Evolutionary conservation across 1,284 basidiomycete species (phyloP).

Genomic region (Trichosporon asahii): DNA sequence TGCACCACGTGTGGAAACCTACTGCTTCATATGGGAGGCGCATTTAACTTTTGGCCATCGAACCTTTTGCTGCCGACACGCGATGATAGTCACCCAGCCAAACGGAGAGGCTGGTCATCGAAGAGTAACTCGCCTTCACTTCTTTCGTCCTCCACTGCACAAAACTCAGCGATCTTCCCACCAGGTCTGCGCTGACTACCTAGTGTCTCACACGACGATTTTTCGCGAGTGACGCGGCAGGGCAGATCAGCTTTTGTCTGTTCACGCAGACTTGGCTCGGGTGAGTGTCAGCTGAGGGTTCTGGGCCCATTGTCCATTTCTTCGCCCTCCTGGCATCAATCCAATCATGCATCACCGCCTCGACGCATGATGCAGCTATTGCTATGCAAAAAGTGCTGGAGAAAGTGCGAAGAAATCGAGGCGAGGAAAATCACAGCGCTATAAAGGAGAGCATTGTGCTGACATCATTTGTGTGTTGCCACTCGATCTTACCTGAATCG

Average conservation of each 20-base stretch:
- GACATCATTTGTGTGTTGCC: conserved; percentile 5
- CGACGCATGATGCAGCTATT: background rate
- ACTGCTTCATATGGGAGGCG: background rate
- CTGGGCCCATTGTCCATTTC: background rate
- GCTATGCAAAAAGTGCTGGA: background rate
- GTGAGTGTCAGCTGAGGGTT: conserved; percentile 3
- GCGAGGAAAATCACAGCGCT: background rate
- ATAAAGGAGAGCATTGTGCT: background rate
- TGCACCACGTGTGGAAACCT: background rate
- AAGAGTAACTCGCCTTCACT: background rate
- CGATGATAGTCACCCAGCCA: background rate
- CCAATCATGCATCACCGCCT: background rate
- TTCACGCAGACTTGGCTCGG: background rate
- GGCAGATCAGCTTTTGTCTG: background rate
- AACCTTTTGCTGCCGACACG: background rate
- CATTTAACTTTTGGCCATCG: background rate
- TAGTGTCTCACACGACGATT: background rate
- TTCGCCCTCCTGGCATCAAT: conserved; percentile 3
- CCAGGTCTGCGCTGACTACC: conserved; percentile 7
- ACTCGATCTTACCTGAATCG: conserved; percentile 1
- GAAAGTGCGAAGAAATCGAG: background rate
- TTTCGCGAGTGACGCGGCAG: background rate
- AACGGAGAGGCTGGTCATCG: background rate
- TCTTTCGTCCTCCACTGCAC: background rate
- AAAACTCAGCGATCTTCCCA: conserved; percentile 7